phyloP scores from a whole-genome alignment of 2,329 filamentous ascomycete species.

The Pseudogymnoascus sp. region DNA sequence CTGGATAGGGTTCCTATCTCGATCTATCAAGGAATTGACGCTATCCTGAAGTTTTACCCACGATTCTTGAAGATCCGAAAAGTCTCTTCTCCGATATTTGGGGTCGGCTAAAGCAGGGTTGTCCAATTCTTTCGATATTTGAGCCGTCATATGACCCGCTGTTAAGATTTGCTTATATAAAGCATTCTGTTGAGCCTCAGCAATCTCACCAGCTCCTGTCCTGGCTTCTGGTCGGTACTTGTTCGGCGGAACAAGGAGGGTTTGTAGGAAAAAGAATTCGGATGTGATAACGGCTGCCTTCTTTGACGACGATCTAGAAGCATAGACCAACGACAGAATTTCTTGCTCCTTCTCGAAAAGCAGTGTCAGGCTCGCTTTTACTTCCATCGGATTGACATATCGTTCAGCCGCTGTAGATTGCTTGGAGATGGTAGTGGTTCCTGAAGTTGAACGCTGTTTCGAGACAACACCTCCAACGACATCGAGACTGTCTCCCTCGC shows the following conservation, averaged over 20 bases:
- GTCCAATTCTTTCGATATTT: constrained; percentile 63
- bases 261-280: constrained; percentile 91
- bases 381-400: constrained; percentile 77
- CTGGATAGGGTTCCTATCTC: constrained; percentile 74
- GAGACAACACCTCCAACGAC: constrained; percentile 50
- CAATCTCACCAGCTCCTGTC: constrained; percentile 71
- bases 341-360: constrained; percentile 86
- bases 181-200: constrained; percentile 81
- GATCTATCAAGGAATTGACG: constrained; percentile 89
- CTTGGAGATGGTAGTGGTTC: constrained; percentile 29
- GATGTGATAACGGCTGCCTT: constrained; percentile 53
- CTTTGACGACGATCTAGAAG: constrained; percentile 54
- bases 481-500: constrained; percentile 41
- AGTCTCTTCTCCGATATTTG: constrained; percentile 49
- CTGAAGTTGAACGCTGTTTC: constrained; percentile 27
- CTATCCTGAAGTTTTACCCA: constrained; percentile 80
- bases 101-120: constrained; percentile 20
- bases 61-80: constrained; percentile 70
- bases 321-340: constrained; percentile 77
- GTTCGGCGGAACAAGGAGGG: constrained; percentile 84
- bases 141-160: constrained; percentile 63
- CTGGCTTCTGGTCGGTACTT: constrained; percentile 81
- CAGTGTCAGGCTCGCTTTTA: constrained; percentile 67
- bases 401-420: constrained; percentile 47
- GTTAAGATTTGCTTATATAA: constrained; percentile 81